Evolutionary conservation across 257 asterid genomes (phyloP).

Genomic region (Solanum virginianum): DNA sequence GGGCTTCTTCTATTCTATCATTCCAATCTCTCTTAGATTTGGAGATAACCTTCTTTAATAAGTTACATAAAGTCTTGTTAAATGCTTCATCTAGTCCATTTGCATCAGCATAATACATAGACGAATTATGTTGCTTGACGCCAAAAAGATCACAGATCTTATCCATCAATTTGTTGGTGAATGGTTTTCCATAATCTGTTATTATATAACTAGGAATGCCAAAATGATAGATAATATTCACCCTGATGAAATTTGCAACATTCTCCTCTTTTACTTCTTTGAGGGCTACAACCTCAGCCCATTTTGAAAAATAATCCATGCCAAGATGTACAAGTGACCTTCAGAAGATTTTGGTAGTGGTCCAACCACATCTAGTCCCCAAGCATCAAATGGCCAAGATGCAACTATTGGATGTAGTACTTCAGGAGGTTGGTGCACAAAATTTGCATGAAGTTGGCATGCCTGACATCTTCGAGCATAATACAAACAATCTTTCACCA

Average conservation of each 20-base stretch:
- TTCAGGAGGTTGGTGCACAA: no score
- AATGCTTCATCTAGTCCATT: background rate
- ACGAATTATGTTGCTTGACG: background rate
- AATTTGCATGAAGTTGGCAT: background rate
- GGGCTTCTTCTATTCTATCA: background rate
- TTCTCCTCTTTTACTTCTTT: background rate
- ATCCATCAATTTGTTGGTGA: background rate
- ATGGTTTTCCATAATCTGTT: background rate
- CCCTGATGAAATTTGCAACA: background rate
- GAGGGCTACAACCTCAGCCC: background rate
- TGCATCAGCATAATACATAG: background rate
- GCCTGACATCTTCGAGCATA: background rate
- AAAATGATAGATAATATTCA: background rate
- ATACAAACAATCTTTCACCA: no score
- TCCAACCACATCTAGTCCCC: no score
- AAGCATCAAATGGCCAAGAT: no score
- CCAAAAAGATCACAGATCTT: background rate
- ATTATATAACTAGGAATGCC: background rate
- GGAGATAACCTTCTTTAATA: no score
- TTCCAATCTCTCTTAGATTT: background rate
- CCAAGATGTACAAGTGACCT: background rate
- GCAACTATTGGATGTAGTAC: no score
- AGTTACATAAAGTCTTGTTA: background rate
- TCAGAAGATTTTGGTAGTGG: background rate
- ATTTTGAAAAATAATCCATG: no score